phyloP scores from a whole-genome alignment of 1,284 basidiomycete species.

The Apiotrichum akiyoshidainum region DNA sequence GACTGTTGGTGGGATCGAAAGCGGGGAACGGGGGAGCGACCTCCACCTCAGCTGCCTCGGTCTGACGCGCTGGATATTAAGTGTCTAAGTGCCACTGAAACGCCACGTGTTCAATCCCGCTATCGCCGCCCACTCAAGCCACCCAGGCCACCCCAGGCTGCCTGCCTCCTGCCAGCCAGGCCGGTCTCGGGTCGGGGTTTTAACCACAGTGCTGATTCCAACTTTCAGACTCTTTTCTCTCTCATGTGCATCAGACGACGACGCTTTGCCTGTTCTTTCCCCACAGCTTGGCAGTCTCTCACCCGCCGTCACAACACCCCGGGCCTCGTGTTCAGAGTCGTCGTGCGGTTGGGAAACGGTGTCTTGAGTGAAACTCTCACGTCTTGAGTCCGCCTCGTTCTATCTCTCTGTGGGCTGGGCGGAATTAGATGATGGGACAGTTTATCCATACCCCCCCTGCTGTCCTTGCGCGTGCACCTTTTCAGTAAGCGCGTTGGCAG shows the following conservation, averaged over 20 bases:
- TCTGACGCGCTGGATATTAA: too few species aligned
- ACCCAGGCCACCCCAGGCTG: not conserved
- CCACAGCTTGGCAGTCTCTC: slow-evolving; percentile 42
- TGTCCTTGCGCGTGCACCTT: too few species aligned
- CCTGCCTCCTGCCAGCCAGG: too few species aligned
- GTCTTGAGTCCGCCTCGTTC: slow-evolving; percentile 48
- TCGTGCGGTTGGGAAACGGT: slow-evolving; percentile 15
- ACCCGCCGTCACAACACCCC: slow-evolving; percentile 1
- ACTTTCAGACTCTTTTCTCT: slow-evolving; percentile 9
- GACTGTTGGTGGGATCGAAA: too few species aligned
- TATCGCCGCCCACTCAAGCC: slow-evolving; percentile 5
- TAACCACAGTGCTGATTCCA: not conserved
- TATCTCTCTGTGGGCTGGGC: slow-evolving; percentile 34
- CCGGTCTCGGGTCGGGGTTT: too few species aligned
- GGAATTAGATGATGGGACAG: slow-evolving; percentile 46
- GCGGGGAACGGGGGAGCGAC: too few species aligned
- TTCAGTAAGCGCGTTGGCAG: too few species aligned
- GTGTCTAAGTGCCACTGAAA: too few species aligned
- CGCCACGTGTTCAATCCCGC: not conserved
- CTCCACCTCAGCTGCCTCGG: too few species aligned
- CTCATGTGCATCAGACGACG: slow-evolving; percentile 37
- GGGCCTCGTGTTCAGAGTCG: too few species aligned
- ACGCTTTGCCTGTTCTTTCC: slow-evolving; percentile 28
- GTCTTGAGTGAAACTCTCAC: slow-evolving; percentile 21
- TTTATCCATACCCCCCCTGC: not conserved